A percentile compares a stretch with the other conserved stretches of the same genome.
phyloP scores from a whole-genome alignment of 129 eudicot species.

The Logfia minima region DNA sequence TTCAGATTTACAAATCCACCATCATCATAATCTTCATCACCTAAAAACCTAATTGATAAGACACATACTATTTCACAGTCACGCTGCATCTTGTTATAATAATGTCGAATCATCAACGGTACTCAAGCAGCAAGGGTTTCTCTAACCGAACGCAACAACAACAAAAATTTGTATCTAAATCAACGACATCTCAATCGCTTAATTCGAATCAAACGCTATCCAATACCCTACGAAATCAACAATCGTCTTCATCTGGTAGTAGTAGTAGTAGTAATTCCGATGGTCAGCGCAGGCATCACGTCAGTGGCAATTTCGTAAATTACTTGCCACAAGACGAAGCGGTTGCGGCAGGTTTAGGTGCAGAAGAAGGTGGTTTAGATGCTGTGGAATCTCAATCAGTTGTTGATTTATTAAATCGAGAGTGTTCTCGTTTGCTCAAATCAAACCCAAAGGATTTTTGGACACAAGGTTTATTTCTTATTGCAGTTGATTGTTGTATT shows the following conservation, averaged over 20 bases:
- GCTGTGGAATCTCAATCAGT: slow-evolving; percentile 80
- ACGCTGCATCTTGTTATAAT: not conserved
- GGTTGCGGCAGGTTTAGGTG: slow-evolving; percentile 81
- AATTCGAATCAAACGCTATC: slow-evolving; percentile 47
- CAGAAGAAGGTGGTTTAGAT: slow-evolving; percentile 88
- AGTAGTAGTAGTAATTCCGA: slow-evolving; percentile 7
- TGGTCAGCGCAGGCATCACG: slow-evolving; percentile 2
- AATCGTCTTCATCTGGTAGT: not conserved
- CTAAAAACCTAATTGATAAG: not conserved
- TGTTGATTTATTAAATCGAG: slow-evolving; percentile 77
- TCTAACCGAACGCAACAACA: slow-evolving; percentile 21
- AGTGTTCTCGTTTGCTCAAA: slow-evolving; percentile 73
- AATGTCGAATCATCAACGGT: slow-evolving; percentile 36
- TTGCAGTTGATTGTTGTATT: not conserved
- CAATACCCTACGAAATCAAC: slow-evolving; percentile 35
- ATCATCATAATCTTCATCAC: not conserved
- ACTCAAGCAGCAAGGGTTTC: slow-evolving; percentile 2
- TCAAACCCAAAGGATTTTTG: slow-evolving; percentile 72
- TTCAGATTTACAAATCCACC: not conserved
- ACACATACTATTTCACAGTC: slow-evolving; percentile 10
- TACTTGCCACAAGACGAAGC: slow-evolving; percentile 98
- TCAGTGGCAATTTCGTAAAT: slow-evolving; percentile 52
- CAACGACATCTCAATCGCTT: slow-evolving; percentile 5
- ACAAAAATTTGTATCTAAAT: slow-evolving; percentile 26
- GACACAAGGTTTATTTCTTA: slow-evolving; percentile 47